Evolutionary conservation across 225 moss, liverwort and hornwort species (phyloP).

Genomic region (Pleurozium schreberi): DNA sequence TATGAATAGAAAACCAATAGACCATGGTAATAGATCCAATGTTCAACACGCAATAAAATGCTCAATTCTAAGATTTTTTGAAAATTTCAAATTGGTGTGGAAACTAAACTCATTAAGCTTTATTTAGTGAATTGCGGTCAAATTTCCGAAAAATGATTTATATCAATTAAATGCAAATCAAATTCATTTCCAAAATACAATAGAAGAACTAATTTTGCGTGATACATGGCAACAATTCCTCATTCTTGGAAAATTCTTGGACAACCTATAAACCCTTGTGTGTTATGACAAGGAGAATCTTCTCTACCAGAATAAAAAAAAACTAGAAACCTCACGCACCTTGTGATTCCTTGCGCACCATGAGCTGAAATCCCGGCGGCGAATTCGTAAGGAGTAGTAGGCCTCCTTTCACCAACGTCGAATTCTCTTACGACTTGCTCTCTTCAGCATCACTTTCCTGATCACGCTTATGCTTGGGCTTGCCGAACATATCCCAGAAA

Average conservation of each 20-base stretch:
- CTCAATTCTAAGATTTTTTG: not conserved
- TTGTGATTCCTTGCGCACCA: not conserved
- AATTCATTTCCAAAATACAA: not conserved
- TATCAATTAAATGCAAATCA: not conserved
- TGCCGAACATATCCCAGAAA: constrained; percentile 43
- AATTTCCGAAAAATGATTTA: not conserved
- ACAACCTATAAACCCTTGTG: not conserved
- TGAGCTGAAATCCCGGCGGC: not conserved
- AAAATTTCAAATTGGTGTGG: too few relatives aligned
- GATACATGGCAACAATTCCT: not conserved
- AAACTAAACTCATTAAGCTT: not conserved
- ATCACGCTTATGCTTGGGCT: constrained; percentile 31
- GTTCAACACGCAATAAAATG: not conserved
- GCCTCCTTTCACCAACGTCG: not conserved
- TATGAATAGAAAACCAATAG: not conserved
- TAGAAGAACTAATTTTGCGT: too few relatives aligned
- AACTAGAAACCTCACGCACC: not conserved
- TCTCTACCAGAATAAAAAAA: not conserved
- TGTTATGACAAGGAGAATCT: too few relatives aligned
- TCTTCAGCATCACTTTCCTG: not conserved
- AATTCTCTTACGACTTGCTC: not conserved
- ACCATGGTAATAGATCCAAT: too few relatives aligned
- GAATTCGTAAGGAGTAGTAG: not conserved
- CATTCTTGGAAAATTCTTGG: not conserved
- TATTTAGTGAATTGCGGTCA: not conserved